Base-by-base conservation (phyloP, 78 protist genomes). In the Chrysochromulina tobinii region DNA sequence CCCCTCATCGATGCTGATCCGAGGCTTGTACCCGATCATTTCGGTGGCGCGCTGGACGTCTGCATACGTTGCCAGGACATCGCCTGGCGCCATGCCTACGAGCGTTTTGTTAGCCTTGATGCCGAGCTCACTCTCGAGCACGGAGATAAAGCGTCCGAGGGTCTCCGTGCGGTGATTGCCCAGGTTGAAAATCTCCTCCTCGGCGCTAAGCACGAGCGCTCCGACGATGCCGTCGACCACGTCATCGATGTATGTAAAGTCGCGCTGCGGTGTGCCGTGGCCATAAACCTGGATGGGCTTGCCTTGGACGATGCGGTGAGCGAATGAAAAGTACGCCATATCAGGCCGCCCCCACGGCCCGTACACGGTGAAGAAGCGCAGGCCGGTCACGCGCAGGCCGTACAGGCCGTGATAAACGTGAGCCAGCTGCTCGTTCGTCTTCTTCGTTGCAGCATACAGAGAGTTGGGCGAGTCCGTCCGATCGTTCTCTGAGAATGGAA, bases 271-370 rank as follows among this genome's bases (percentile, higher is more conserved):
- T 51, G 14, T n/a, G 79, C 79, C 79, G 79, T 27, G 79, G 25
- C 53, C 79, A 15, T 6, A 64, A 20, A 64, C 25, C 17, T 64
- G 25, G 51, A 92, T 81, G 67, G 83, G 50, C 87, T 67, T 27
- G 3, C 90, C 93, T 25, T 73, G 15, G 9, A 21, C 0, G 69
- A 15, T 64, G 25, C 69, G 9, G 23, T 15, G 9, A 14, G 64
- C 12, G 88, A 94, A 94, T 51, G 14, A 18, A 81, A 67, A 94
- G 54, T 50, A 5, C 38, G 96, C 94, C 95, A 90, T 90, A 64
- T 94, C 96, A 3, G 96, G 96, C 6, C 96, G 51, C 12, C 90
- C 94, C 58, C 23, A 93, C 15, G 96, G 96, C 53, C 96, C 96
- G 55, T 92, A 95, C 57, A 95, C 96, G 25, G 96, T 95, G 92